Conservation (phyloP, 495 filamentous ascomycete genomes). For the Neurospora sp. region DNA sequence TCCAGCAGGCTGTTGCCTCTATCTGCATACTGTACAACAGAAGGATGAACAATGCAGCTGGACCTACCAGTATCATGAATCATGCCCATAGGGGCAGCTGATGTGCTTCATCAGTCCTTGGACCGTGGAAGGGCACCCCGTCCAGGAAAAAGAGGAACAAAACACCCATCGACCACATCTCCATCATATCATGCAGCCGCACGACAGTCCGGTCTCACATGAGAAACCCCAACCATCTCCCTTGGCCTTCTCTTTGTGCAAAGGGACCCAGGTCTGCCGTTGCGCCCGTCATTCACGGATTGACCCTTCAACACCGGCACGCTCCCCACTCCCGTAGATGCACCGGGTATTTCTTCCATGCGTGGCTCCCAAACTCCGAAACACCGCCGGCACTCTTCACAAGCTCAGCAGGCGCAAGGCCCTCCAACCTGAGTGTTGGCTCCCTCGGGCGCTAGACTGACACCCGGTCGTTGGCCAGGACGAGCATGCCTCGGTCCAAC, state of each 20-base stretch:
- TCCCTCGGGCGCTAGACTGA: slow-evolving; percentile 70
- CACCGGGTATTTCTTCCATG: background rate
- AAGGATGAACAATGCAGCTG: slow-evolving; percentile 5
- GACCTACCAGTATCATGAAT: background rate
- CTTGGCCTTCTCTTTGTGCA: slow-evolving; percentile 12
- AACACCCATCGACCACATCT: slow-evolving; percentile 12
- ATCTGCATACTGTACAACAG: slow-evolving; percentile 26
- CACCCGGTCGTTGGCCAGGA: slow-evolving; percentile 64
- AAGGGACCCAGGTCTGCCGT: slow-evolving; percentile 5
- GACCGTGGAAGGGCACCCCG: background rate
- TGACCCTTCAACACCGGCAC: background rate
- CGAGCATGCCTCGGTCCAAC: slow-evolving; percentile 76
- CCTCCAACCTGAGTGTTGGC: slow-evolving; percentile 63
- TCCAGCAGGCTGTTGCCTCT: slow-evolving; percentile 26
- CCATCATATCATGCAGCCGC: background rate
- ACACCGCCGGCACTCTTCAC: background rate
- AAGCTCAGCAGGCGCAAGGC: slow-evolving; percentile 60
- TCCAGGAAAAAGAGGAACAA: slow-evolving; percentile 4
- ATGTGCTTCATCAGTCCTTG: background rate
- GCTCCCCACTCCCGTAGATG: background rate
- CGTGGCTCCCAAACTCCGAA: background rate
- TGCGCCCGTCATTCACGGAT: slow-evolving; percentile 1
- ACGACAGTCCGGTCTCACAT: background rate
- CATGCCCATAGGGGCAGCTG: background rate
- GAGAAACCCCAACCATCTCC: background rate